phyloP scores from a whole-genome alignment of 371 early-diverging fungal genomes.

The Haplosporangium sp. region DNA sequence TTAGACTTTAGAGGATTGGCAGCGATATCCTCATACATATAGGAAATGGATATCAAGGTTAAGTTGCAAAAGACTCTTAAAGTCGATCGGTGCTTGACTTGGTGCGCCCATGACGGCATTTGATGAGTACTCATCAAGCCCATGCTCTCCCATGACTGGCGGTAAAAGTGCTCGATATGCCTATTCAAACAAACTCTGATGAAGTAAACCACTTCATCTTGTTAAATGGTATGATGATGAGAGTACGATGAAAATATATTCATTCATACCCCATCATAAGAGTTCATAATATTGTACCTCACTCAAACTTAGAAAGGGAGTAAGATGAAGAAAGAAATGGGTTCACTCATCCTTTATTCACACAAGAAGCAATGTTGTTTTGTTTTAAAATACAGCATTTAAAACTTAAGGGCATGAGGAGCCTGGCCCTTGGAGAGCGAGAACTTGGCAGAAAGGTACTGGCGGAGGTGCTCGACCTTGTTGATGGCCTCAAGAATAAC shows the following conservation, averaged over 20 bases:
- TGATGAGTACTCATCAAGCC: neutral
- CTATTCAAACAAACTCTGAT: neutral
- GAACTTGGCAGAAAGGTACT: slow-evolving; percentile 90
- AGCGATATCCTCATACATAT: slow-evolving; percentile 41
- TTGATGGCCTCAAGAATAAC: slow-evolving; percentile 81
- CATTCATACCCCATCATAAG: too few species aligned
- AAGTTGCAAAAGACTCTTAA: neutral
- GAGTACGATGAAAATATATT: neutral
- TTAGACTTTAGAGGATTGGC: slow-evolving; percentile 11
- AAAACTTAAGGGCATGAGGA: slow-evolving; percentile 95
- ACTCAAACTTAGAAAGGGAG: neutral
- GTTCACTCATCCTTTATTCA: slow-evolving; percentile 52
- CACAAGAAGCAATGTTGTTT: slow-evolving; percentile 25
- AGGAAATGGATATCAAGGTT: slow-evolving; percentile 20
- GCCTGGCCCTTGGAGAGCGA: slow-evolving; percentile 94
- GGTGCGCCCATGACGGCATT: neutral
- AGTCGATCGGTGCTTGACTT: neutral
- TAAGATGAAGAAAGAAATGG: slow-evolving; percentile 22
- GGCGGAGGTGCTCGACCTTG: slow-evolving; percentile 87
- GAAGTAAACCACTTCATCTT: slow-evolving; percentile 10
- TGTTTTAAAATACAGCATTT: slow-evolving; percentile 57
- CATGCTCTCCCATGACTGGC: neutral
- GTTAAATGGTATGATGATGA: neutral
- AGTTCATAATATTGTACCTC: too few species aligned
- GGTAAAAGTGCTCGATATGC: slow-evolving; percentile 9